A percentile compares a stretch with the other conserved stretches of the same genome.
Evolutionary conservation across 1,284 basidiomycete species (phyloP).

Genomic region (Ceratobasidium sp.): DNA sequence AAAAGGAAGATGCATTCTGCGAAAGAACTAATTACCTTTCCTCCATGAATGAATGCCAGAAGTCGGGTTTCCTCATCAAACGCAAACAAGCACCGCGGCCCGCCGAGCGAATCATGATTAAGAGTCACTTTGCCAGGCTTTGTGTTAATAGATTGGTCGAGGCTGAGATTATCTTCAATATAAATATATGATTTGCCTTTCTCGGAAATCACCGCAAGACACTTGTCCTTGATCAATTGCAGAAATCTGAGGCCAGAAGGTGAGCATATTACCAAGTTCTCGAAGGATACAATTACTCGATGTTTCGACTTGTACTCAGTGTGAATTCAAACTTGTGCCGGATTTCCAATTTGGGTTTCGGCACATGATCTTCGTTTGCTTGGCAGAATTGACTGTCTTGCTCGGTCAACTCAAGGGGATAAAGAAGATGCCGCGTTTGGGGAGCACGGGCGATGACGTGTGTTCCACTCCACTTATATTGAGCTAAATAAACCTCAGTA

Average conservation of each 20-base stretch:
- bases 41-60: constrained; percentile 11
- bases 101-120: constrained; percentile 22
- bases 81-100: constrained; percentile 9
- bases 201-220: constrained; percentile 20
- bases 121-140: constrained; percentile 26
- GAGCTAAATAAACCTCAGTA: background rate
- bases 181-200: constrained; percentile 17
- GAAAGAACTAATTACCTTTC: background rate
- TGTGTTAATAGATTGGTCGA: constrained; percentile 22
- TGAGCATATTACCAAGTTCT: background rate
- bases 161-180: constrained; percentile 24
- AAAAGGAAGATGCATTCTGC: too few relatives aligned
- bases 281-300: constrained; percentile 4
- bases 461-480: constrained; percentile 16
- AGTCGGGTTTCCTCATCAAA: constrained; percentile 31
- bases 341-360: constrained; percentile 21
- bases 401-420: constrained; percentile 38
- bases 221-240: constrained; percentile 23
- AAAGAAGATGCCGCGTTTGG: constrained; percentile 22
- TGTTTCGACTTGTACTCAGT: background rate
- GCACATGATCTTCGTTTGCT: constrained; percentile 26
- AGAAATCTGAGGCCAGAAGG: background rate
- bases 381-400: constrained; percentile 37
- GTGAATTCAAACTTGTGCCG: constrained; percentile 37
- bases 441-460: background rate